Base-by-base conservation (phyloP, 768 basidiomycete genomes). In the Termitomyces sp. region DNA sequence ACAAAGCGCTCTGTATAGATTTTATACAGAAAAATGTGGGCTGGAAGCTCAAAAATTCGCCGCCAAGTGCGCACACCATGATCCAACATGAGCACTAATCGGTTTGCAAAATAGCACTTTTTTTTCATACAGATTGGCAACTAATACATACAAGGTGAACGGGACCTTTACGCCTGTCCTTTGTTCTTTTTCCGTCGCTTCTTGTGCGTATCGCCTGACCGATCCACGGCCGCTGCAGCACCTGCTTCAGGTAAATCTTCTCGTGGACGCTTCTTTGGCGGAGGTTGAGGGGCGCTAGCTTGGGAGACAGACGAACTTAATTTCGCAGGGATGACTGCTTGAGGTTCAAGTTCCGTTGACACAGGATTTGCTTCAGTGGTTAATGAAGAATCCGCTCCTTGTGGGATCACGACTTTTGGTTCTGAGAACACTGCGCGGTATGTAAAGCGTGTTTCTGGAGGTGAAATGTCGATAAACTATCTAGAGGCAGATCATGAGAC, bases 351-450 rank as follows among this genome's bases (percentile, higher is more conserved):
- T 12, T 15, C 37, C 7, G 20, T 39, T 44, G 59, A 18, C 31
- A 44, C 52, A n/a, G 44, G 1, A 24, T 41, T 30, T 7, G 18
- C 3, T 45, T 45, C 44, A 2, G 13, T 15, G 13, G 51, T 37
- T 16, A 24, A 22, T 45, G 44, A 45, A 13, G 44, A 6, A 22
- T 45, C 44, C 20, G 37, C 4, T 22, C 65, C 64, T 9, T 54
- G 18, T 30, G 87, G 86, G 13, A 91, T 69, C 12, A 93, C 78
- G 11, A 91, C 68, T 49, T 69, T 81, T 0, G 91, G 89, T 66
- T 90, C 88, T 3, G 91, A 92, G 22, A 93, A 73, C 0, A 93
- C 81, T 0, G 91, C 88, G 6, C 91, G 83, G 65, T 89, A 92
- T 5, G 90, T 92, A 67, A 82, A 84, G 34, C 92, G 88, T 0